Base-by-base conservation (phyloP, 306 rosid species). In the Urtica urens region DNA sequence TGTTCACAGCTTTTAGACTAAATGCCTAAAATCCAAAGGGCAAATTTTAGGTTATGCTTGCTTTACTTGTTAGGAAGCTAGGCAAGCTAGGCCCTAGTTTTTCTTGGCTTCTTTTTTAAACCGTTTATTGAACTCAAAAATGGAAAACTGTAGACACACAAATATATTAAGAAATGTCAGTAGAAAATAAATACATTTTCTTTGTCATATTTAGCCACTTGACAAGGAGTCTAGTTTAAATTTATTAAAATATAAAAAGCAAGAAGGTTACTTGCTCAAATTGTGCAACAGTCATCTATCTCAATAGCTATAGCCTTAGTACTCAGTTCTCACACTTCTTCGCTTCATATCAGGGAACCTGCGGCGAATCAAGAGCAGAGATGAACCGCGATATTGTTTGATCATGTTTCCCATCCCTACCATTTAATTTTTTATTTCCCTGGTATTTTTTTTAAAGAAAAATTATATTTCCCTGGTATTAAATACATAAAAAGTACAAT, bases 251-350 rank as follows among this genome's bases (percentile, higher is more conserved):
- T n/a, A 12, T n/a, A 0, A 49, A 27, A 49, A 49, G 30, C 28
- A 7, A 4, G 8, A n/a, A 28, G 48, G 35, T 53, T 23, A 38
- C 47, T 53, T 53, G 59, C 35, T 38, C 34, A 38, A 53, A 23
- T n/a, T 39, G 26, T 24, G 41, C n/a, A 42, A 39, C 39, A 41
- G 49, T 39, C 49, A 55, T 22, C n/a, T n/a, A n/a, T n/a, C 43
- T 29, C 61, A 15, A n/a, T 53, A 53, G 47, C 23, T 51, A 20
- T 13, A 2, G 24, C 15, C 20, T 24, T 41, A 22, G 17, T 24
- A n/a, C n/a, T n/a, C n/a, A n/a, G n/a, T n/a, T n/a, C n/a, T n/a
- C n/a, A n/a, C n/a, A n/a, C n/a, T n/a, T n/a, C 39, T 16, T 18
- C 40, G 7, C 29, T n/a, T 20, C 50, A 42, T 38, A 41, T 27